These are phyloP conservation scores for Daldinia sp. DNA, from an alignment of 2,329 filamentous ascomycete genomes.

Conservation along the genomic window DNA sequence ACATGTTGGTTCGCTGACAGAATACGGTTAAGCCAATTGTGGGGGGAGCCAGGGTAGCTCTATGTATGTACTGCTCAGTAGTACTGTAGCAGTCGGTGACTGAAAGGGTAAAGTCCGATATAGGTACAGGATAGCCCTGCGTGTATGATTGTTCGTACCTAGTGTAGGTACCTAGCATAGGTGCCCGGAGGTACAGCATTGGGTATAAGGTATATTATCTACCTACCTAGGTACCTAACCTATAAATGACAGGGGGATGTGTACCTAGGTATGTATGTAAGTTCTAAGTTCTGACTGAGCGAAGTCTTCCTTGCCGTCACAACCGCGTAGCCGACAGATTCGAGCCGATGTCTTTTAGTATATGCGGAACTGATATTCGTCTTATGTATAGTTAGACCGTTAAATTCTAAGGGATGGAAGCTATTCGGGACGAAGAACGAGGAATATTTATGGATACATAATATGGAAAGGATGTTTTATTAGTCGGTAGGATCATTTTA, in stretches of 20 bases:
- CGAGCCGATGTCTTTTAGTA: neutral
- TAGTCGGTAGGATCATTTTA: neutral
- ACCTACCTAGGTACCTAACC: too few species aligned
- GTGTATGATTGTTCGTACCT: constrained; percentile 8
- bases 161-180: neutral
- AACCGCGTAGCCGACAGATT: neutral
- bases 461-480: neutral
- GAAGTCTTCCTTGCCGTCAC: neutral
- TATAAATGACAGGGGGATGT: neutral
- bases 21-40: constrained; percentile 28
- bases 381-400: neutral
- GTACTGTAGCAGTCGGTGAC: constrained; percentile 33
- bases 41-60: constrained; percentile 28
- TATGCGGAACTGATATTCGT: neutral
- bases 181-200: too few species aligned
- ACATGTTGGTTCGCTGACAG: constrained; percentile 22
- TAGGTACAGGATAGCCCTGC: constrained; percentile 14
- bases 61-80: constrained; percentile 1
- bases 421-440: neutral
- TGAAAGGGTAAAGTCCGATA: constrained; percentile 20
- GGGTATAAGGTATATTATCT: too few species aligned
- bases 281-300: constrained; percentile 21
- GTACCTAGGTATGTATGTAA: neutral
- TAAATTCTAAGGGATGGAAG: neutral
- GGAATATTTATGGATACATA: neutral